Evolutionary conservation across 2,329 filamentous ascomycete species (phyloP).

Genomic region (Didymella glomerata): DNA sequence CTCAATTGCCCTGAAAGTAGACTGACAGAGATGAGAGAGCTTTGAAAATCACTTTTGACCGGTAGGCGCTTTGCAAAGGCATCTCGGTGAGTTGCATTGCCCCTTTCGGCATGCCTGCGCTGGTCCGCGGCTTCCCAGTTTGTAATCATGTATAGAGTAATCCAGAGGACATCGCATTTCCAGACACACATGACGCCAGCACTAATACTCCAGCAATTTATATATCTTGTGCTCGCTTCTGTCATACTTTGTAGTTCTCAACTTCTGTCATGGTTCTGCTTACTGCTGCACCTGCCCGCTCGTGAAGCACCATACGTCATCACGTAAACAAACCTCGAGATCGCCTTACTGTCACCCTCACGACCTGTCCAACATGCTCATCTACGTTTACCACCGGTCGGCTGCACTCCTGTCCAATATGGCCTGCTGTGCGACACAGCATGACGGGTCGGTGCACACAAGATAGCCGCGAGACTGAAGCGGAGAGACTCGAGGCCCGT

Average conservation of each 20-base stretch:
- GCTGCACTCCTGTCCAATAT: neutral
- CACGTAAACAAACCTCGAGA: neutral
- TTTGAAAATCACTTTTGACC: no score
- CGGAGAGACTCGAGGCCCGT: constrained; percentile 13
- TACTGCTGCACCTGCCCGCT: neutral
- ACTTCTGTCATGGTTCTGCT: neutral
- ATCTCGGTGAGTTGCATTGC: neutral
- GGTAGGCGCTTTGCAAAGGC: neutral
- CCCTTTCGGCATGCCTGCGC: neutral
- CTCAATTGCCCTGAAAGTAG: neutral
- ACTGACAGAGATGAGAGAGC: neutral
- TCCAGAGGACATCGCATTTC: neutral
- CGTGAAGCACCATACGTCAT: constrained; percentile 6
- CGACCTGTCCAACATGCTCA: neutral
- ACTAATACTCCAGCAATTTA: neutral
- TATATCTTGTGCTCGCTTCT: neutral
- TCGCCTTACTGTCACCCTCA: neutral
- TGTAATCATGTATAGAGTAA: constrained; percentile 8
- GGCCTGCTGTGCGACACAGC: neutral
- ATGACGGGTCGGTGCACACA: constrained; percentile 5
- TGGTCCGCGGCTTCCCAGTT: neutral
- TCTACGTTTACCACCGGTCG: neutral
- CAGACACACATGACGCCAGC: constrained; percentile 7
- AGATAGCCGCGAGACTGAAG: constrained; percentile 12
- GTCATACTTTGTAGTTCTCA: neutral